These are phyloP conservation scores for Colletotrichum somersetense DNA, from an alignment of 2,329 filamentous ascomycete species.

Conservation along the genomic window DNA sequence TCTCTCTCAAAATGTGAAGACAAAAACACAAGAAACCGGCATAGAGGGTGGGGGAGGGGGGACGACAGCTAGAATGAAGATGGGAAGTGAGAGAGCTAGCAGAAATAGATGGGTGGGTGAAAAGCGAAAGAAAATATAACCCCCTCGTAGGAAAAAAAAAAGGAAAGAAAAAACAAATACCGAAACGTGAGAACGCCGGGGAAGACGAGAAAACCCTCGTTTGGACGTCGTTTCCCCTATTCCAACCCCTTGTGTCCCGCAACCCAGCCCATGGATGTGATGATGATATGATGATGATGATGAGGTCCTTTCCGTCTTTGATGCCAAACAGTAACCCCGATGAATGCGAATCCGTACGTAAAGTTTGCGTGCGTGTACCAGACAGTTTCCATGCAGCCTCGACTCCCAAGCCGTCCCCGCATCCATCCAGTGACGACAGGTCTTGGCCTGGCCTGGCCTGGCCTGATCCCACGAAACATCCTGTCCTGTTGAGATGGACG, in stretches of 20 bases:
- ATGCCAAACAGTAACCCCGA: conserved; percentile 38
- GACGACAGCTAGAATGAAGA: not conserved
- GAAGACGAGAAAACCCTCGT: conserved; percentile 5
- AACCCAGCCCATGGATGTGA: conserved; percentile 14
- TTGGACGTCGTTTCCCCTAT: conserved; percentile 18
- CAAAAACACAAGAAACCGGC: not conserved
- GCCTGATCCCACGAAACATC: not conserved
- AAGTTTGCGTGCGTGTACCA: conserved; percentile 23
- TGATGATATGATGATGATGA: conserved; percentile 30
- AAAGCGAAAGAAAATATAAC: not conserved
- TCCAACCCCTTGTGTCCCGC: conserved; percentile 6
- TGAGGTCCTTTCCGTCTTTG: conserved; percentile 33
- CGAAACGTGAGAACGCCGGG: conserved; percentile 17
- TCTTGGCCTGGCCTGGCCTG: not conserved
- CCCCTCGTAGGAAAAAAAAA: not conserved
- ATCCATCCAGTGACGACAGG: conserved; percentile 14
- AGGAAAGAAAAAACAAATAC: not conserved
- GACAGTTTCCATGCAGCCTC: conserved; percentile 32
- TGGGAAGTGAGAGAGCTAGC: not conserved
- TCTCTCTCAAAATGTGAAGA: conserved; percentile 19
- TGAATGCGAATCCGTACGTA: conserved; percentile 36
- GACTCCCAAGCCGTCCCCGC: conserved; percentile 15
- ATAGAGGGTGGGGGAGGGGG: not conserved
- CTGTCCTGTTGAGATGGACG: not conserved
- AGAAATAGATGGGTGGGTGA: not conserved